Base-by-base conservation (phyloP, 441 rosid genomes). In the Viola pubescens region DNA sequence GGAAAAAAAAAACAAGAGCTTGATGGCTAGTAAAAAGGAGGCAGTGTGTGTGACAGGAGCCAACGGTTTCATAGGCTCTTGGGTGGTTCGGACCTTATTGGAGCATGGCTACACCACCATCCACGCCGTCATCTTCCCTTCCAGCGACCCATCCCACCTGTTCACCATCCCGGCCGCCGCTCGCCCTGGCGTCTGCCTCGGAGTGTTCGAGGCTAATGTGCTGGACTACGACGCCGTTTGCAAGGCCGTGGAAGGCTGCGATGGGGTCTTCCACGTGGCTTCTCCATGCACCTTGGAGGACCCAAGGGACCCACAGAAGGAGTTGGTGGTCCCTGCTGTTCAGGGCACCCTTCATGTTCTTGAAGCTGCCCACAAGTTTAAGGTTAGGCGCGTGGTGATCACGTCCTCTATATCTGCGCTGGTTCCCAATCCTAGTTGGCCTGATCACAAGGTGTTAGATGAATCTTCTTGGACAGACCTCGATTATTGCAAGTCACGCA, bases 381-480 rank as follows among this genome's bases (percentile, higher is more conserved):
- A 77, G 4, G 91, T 83, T 56, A 57, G 91, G 61, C 96, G 98
- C 61, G 85, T 88, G 64, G 86, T 88, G 62, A 62, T 91, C 58
- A 86, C 96, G 1, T 84, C 95, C 4, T 91, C 97, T 5, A 83
- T 91, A 57, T 88, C 94, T 2, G 84, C 98, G 0, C 12, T 86
- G 56, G 85, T 91, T 48, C 94, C 94, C 3, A 91, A 88, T 47
- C 95, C 92, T 0, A 45, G 40, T 5, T 91, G 98, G 96, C 79
- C 84, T 2, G 11, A 60, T 5, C 67, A 68, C 48, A 67, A 70
- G 44, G 66, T 73, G 38, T 73, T 88, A 13, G 82, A 88, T 45
- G 96, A 91, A 72, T 60, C 83, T 0, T 86, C 96, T 0, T 91
- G 98, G 96, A 85, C 96, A 26, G 91, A 86, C 52, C 75, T 91